Percentiles rank a stretch among this genome's conserved stretches.
Conservation (phyloP, 2,329 filamentous ascomycete species). For the Colletotrichum cereale region DNA sequence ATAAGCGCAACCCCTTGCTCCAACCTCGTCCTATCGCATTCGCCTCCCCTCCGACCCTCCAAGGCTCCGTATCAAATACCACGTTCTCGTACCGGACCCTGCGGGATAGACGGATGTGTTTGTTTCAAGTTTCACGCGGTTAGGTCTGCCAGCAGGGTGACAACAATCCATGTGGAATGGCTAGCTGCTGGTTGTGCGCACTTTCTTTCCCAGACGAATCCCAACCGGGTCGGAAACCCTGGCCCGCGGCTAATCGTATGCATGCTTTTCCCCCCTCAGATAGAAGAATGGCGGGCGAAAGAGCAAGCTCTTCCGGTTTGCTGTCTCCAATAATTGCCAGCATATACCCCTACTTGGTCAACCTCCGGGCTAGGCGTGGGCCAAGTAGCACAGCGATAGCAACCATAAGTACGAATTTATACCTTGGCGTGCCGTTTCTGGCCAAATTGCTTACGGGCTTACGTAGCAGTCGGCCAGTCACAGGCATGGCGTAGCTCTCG, state of each 20-base stretch:
- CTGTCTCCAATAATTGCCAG: conserved; percentile 2
- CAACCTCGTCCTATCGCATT: conserved; percentile 14
- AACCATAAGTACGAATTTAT: not conserved
- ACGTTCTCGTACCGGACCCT: conserved; percentile 6
- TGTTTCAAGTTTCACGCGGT: conserved; percentile 34
- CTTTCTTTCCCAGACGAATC: conserved; percentile 1
- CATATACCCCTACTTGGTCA: conserved; percentile 4
- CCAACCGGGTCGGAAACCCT: conserved; percentile 9
- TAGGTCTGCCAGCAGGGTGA: conserved; percentile 14
- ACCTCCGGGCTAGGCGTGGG: conserved; percentile 17
- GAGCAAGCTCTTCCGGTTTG: conserved; percentile 2
- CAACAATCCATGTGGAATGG: conserved; percentile 3
- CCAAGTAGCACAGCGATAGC: not conserved
- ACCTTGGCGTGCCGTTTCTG: conserved; percentile 10
- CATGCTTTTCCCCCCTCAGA: conserved; percentile 26
- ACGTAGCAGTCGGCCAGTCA: conserved; percentile 14
- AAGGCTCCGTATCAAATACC: conserved; percentile 3
- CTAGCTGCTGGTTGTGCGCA: conserved; percentile 14
- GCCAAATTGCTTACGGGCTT: conserved; percentile 31
- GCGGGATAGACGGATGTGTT: conserved; percentile 8
- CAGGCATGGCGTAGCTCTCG: conserved; percentile 7
- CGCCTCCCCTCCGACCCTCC: conserved; percentile 1
- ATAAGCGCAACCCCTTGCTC: not conserved
- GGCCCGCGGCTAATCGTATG: conserved; percentile 6
- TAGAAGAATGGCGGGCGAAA: conserved; percentile 5